Base-by-base conservation (phyloP, 1,284 basidiomycete genomes). In the Leccinum insolens region DNA sequence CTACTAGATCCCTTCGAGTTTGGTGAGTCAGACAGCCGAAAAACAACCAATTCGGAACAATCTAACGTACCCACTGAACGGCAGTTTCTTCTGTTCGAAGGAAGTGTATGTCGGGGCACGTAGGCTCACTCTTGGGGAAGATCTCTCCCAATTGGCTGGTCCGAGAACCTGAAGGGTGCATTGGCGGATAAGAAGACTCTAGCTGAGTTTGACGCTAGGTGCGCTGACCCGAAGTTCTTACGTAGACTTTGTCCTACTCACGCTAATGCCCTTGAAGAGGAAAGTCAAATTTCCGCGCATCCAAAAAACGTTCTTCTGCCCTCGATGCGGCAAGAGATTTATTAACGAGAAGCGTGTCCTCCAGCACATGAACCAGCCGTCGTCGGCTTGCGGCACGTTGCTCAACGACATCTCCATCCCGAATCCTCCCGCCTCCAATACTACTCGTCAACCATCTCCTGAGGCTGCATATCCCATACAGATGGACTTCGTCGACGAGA, bases 291-390 rank as follows among this genome's bases (percentile, higher is more conserved):
- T 52, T 52, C 52, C 52, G 20, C 8, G 8, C 8, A 9, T 22
- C 14, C 55, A 49, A n/a, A 66, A 67, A 46, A 65, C 46, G 3
- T 65, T 17, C 3, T 55, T 65, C 20, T 65, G 63, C 34, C 66
- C 46, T n/a, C 7, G 8, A 55, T 65, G 63, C 11, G 22, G 65
- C 3, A 67, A 60, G 28, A 60, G 65, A 41, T 67, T 67, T 25
- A 3, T 55, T 49, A 55, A 55, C 17, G 57, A 67, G 11, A 65
- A 20, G 7, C 14, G 11, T n/a, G 14, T 67, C 34, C 63, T 59
- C 22, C 44, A 67, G 34, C 65, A 67, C n/a, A 67, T 67, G 65
- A 67, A 67, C n/a, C 57, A 67, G 28, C 57, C 65, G 6, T 65
- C 9, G 12, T 65, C 31, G 3, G 63, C 31, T 49, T 65, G 65